Evolutionary conservation across 2,329 filamentous ascomycete species (phyloP), one percentile per base, ranked within the genome.

Genomic region (Cytospora leucostoma): DNA sequence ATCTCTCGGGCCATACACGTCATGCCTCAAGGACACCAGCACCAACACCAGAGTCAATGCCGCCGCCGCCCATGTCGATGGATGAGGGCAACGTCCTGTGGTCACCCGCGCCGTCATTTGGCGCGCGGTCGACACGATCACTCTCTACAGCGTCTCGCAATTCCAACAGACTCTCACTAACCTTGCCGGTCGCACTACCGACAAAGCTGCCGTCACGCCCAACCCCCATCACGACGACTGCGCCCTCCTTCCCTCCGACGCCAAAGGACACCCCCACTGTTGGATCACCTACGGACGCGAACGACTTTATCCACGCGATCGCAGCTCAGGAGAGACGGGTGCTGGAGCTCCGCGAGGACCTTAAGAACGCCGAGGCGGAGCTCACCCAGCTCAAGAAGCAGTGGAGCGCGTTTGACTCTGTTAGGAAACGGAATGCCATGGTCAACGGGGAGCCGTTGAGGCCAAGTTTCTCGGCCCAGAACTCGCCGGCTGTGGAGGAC

Each of bases 261-360:
- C 82, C 84, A 2, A 70, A 76, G 50, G 79, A 84, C 54, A 76
- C 76, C 2, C 76, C 80, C 0, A 73, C 70, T 8, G 61, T 79
- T 34, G 70, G 74, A 49, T 79, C 79, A 1, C 82, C 83, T 1
- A 76, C 79, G 44, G 86, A 88, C 66, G 79, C 85, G 58, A 84
- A 83, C 70, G 82, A 88, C 57, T 91, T 97, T 71, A 88, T 99
- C 68, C 93, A 92, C 66, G 90, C 93, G 63, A 90, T 99, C 70
- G 95, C 95, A 52, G 88, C 92, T 15, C 93, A 98, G 77, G 95
- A 99, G 78, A 85, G 95, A 63, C 88, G 87, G 68, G 94, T 99
- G 1, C 79, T 99, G 63, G 95, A 98, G 76, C 80, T 99, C 59
- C 90, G 88, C 65, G 95, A 99, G 74, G 94, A 98, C 75, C 80